Evolutionary conservation across 352 stramenopile genomes (phyloP), one percentile per base, ranked within the genome.

Genomic region (Phytophthora pisi): DNA sequence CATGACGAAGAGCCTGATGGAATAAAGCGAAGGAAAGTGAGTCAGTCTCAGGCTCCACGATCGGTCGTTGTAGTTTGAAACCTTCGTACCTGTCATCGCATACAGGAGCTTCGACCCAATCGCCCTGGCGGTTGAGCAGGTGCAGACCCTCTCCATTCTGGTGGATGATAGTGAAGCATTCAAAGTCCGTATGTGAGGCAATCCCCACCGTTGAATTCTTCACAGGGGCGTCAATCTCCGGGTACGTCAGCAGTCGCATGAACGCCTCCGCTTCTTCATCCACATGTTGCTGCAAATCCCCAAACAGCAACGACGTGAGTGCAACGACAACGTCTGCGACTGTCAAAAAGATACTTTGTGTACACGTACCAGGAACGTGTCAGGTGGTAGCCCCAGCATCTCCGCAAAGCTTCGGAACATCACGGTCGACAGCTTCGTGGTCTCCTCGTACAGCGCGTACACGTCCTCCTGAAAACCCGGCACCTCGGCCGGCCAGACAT

Each of bases 131-230:
- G 46, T 82, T 84, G 20, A 78, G 51, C 64, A 95, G 58, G 58
- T 95, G 85, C 59, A 95, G 55, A 0, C 87, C 87, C 38, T 81
- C 67, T 34, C 79, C 86, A 51, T 92, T 94, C 61, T 95, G 87
- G 57, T 95, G 87, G 63, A 95, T 92, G 59, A 93, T 84, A 24
- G 85, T 95, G 46, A 95, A 93, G 56, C 81, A 92, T 70, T 95
- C 87, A 59, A 93, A 93, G 57, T 93, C 87, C 36, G 87, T 95
- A 68, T 95, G 87, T 18, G 85, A 91, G 4, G 85, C 80, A 65
- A 95, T 93, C 28, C 87, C 87, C 9, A 95, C 83, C 2, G 76
- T 88, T 40, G 80, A 82, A 58, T 87, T 86, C 57, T 88, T 79
- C n/a, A 77, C 68, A 1, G 58, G 40, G 0, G 73, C 67, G 9